phyloP scores from a whole-genome alignment of 176 grass and related monocot species.

The sorghum (Sorghum bicolor) region DNA sequence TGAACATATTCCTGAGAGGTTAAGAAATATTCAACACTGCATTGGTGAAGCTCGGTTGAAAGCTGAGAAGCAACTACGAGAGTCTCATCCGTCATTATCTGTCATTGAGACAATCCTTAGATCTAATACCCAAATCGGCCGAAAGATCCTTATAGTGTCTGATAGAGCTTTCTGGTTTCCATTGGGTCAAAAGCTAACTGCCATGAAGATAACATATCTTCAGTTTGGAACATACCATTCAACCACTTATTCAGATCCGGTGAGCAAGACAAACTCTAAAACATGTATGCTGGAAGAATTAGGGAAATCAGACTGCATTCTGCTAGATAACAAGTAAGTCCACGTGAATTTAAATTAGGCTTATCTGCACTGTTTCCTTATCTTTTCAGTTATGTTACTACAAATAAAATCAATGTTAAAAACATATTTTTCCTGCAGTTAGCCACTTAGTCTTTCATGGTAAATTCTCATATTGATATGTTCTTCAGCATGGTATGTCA shows the following conservation, averaged over 20 bases:
- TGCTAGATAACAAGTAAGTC: constrained; percentile 64
- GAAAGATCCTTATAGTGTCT: constrained; percentile 59
- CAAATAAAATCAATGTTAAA: constrained; percentile 24
- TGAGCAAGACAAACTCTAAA: constrained; percentile 25
- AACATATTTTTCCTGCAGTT: constrained; percentile 8
- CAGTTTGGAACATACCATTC: constrained; percentile 25
- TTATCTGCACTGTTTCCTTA: not conserved
- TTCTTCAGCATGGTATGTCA: constrained; percentile 1
- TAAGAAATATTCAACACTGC: constrained; percentile 48
- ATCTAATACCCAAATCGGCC: constrained; percentile 23
- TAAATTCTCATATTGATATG: not conserved
- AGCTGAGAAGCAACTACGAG: constrained; percentile 37
- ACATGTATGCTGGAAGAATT: constrained; percentile 38
- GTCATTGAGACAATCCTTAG: constrained; percentile 52
- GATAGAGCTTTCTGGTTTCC: constrained; percentile 68
- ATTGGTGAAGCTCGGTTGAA: constrained; percentile 44
- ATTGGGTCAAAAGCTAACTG: constrained; percentile 54
- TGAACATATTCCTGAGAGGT: constrained; percentile 42
- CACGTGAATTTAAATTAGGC: not conserved
- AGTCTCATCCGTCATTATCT: constrained; percentile 63
- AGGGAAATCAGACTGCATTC: constrained; percentile 49
- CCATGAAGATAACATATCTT: constrained; percentile 52
- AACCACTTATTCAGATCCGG: constrained; percentile 28
- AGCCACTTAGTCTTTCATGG: constrained; percentile 3
- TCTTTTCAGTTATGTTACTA: constrained; percentile 4